These are phyloP conservation scores for Pichia inconspicua DNA, from an alignment of 1,139 yeast genomes.

Conservation along the genomic window DNA sequence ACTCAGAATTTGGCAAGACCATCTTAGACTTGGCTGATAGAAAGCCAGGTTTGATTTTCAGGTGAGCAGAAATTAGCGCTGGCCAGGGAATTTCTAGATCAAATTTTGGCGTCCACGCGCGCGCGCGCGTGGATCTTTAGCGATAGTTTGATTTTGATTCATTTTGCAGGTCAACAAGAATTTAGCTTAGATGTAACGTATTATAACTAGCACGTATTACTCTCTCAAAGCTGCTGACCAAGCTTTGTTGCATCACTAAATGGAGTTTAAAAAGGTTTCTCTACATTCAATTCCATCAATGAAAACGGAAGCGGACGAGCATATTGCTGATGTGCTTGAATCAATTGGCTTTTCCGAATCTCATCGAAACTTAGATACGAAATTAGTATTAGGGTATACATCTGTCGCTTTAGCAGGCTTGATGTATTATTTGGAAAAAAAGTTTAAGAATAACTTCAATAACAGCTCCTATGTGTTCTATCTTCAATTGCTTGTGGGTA, in stretches of 20 bases:
- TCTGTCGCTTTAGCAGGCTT: conserved; percentile 61
- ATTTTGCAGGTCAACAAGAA: no score
- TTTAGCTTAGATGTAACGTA: no score
- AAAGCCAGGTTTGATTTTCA: conserved; percentile 65
- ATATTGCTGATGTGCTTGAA: conserved; percentile 38
- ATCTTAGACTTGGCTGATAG: conserved; percentile 64
- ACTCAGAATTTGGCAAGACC: conserved; percentile 83
- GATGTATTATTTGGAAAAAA: conserved; percentile 62
- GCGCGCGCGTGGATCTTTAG: no score
- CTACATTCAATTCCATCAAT: conserved; percentile 38
- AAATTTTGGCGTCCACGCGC: no score
- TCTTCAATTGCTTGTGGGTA: conserved; percentile 35
- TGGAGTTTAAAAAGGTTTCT: conserved; percentile 22
- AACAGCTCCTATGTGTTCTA: conserved; percentile 31
- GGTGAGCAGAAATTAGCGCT: no score
- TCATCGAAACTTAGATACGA: conserved; percentile 49
- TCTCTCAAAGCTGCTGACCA: background rate
- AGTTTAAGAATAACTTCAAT: conserved; percentile 35
- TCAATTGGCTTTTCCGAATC: conserved; percentile 58
- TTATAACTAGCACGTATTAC: no score
- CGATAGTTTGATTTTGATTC: no score
- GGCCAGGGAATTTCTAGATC: no score
- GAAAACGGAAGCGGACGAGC: conserved; percentile 44
- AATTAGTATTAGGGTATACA: conserved; percentile 60
- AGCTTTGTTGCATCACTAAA: background rate